Conservation (phyloP, 768 basidiomycete genomes). For the Mycena filopes region DNA sequence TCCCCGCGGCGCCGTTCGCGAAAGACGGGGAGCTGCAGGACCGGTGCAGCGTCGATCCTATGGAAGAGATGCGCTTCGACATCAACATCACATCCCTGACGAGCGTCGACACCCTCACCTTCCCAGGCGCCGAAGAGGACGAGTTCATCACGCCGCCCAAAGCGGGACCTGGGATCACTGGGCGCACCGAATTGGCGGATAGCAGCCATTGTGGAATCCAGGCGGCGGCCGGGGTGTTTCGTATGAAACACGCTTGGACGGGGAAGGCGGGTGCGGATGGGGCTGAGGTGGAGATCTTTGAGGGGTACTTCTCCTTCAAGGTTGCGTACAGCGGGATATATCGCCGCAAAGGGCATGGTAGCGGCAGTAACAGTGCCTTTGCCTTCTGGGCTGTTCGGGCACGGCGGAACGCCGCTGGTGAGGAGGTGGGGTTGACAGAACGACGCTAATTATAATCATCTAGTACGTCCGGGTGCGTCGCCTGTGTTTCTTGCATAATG, state of each 20-base stretch:
- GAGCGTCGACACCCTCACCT: slow-evolving; percentile 38
- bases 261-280: slow-evolving; percentile 20
- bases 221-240: slow-evolving; percentile 46
- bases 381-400: slow-evolving; percentile 53
- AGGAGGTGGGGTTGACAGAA: slow-evolving; percentile 43
- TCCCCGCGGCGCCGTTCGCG: slow-evolving; percentile 24
- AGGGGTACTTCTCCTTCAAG: slow-evolving; percentile 50
- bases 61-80: slow-evolving; percentile 48
- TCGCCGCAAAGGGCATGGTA: slow-evolving; percentile 48
- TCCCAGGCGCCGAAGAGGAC: slow-evolving; percentile 39
- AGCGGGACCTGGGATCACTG: slow-evolving; percentile 42
- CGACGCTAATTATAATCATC: not conserved
- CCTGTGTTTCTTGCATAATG: slow-evolving; percentile 1
- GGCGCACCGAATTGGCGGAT: slow-evolving; percentile 36
- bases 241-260: slow-evolving; percentile 47
- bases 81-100: slow-evolving; percentile 40
- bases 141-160: slow-evolving; percentile 40
- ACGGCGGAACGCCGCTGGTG: slow-evolving; percentile 43
- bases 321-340: slow-evolving; percentile 47
- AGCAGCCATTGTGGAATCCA: slow-evolving; percentile 44
- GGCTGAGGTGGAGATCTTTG: slow-evolving; percentile 47
- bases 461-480: too few relatives aligned
- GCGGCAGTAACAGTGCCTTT: slow-evolving; percentile 40
- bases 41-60: slow-evolving; percentile 41
- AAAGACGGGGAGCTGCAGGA: slow-evolving; percentile 38